Evolutionary conservation across 2,329 filamentous ascomycete genomes (phyloP).

Genomic region (Colletotrichum somersetense): DNA sequence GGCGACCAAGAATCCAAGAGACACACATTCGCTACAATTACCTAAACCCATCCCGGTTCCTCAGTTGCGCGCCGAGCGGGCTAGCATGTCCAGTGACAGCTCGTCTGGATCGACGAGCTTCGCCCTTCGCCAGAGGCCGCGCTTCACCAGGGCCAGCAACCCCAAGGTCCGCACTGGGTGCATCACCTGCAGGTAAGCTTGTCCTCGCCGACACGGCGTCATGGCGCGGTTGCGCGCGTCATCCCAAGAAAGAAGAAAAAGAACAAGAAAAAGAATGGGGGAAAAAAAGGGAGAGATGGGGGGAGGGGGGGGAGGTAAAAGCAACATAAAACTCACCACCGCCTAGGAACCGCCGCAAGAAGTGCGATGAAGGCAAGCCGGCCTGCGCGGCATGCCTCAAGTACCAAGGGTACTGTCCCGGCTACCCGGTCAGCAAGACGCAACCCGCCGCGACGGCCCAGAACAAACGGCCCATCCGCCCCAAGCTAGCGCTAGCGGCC

Average conservation of each 20-base stretch:
- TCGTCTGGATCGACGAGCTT: not conserved
- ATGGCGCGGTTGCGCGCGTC: too few relatives aligned
- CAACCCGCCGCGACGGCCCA: not conserved
- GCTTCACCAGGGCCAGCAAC: constrained; percentile 22
- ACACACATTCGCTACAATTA: not conserved
- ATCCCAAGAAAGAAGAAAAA: not conserved
- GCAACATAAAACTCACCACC: not conserved
- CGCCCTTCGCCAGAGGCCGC: not conserved
- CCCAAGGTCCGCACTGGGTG: constrained; percentile 27
- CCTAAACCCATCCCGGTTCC: not conserved
- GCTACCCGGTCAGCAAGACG: constrained; percentile 8
- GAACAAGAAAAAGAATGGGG: not conserved
- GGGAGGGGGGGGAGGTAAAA: too few relatives aligned
- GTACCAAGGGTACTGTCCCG: constrained; percentile 22
- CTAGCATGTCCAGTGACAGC: not conserved
- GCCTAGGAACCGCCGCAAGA: constrained; percentile 18
- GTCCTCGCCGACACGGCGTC: too few relatives aligned
- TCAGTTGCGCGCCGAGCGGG: not conserved
- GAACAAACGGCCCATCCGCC: not conserved
- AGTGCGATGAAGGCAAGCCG: constrained; percentile 31
- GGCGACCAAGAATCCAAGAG: not conserved
- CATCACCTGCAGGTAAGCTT: constrained; percentile 28
- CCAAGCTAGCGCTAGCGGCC: constrained; percentile 8
- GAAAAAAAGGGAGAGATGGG: not conserved
- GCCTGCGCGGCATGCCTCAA: constrained; percentile 29